Conservation (phyloP, 169 alveolate genomes). For the Cytauxzoon felis region DNA sequence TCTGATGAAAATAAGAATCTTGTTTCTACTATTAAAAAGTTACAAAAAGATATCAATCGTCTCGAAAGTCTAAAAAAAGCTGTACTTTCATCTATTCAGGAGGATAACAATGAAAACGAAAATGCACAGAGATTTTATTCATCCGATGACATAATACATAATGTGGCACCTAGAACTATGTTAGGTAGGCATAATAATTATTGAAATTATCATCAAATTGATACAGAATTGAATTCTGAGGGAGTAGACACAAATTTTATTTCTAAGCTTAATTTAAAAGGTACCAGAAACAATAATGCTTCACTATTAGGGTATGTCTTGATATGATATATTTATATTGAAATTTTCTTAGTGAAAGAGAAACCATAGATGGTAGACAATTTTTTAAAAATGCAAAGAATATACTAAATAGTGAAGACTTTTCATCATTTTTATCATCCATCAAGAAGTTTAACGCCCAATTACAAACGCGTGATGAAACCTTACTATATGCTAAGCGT, state of each 20-base stretch:
- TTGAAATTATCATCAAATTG: too few species aligned
- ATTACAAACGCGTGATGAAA: conserved; percentile 77
- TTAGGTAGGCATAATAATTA: conserved; percentile 2
- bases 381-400: conserved; percentile 72
- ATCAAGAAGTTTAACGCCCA: conserved; percentile 81
- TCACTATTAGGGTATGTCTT: background rate
- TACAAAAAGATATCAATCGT: conserved; percentile 76
- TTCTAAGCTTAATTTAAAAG: conserved; percentile 9
- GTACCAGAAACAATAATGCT: background rate
- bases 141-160: conserved; percentile 42
- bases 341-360: conserved; percentile 9
- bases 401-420: conserved; percentile 72
- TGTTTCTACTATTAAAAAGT: conserved; percentile 71
- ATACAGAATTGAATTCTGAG: background rate
- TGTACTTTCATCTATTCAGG: conserved; percentile 79
- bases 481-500: conserved; percentile 62
- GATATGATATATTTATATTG: background rate
- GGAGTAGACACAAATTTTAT: conserved; percentile 12
- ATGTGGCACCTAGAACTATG: conserved; percentile 30
- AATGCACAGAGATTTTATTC: conserved; percentile 16
- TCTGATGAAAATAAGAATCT: conserved; percentile 80
- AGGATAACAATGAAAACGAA: conserved; percentile 68
- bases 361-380: conserved; percentile 43
- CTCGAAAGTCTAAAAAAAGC: conserved; percentile 77
- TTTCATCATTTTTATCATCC: conserved; percentile 72